Evolutionary conservation across 495 filamentous ascomycete genomes (phyloP).

Genomic region (Thermochaetoides thermophila): DNA sequence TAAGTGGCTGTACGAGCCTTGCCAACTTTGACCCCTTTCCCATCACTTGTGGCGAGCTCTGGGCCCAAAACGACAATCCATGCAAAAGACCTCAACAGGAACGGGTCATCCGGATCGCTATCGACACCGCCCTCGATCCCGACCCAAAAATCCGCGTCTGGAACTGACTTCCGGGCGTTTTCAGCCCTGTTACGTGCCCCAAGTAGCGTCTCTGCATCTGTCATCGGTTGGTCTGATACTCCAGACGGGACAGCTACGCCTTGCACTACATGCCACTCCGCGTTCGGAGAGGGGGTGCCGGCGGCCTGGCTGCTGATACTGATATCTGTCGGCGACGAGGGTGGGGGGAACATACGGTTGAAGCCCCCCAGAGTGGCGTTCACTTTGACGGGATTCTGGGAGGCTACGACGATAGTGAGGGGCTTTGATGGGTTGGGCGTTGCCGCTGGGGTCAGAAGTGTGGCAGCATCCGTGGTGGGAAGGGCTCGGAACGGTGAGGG

Average conservation of each 20-base stretch:
- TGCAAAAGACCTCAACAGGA: constrained; percentile 14
- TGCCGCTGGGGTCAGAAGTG: too few relatives aligned
- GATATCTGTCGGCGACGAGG: too few relatives aligned
- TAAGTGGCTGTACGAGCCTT: constrained; percentile 17
- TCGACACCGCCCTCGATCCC: constrained; percentile 18
- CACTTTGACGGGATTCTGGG: constrained; percentile 16
- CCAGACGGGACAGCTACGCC: constrained; percentile 17
- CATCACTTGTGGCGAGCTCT: too few relatives aligned
- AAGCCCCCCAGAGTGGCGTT: constrained; percentile 11
- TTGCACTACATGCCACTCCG: constrained; percentile 5
- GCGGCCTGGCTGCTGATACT: too few relatives aligned
- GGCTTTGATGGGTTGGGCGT: too few relatives aligned
- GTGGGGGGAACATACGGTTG: constrained; percentile 15
- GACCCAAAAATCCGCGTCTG: constrained; percentile 15
- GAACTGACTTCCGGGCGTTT: constrained; percentile 7
- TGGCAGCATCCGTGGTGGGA: too few relatives aligned
- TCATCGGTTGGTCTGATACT: constrained; percentile 16
- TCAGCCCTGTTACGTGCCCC: constrained; percentile 15
- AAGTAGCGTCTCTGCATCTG: constrained; percentile 12
- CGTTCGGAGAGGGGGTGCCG: too few relatives aligned
- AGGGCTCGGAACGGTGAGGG: too few relatives aligned
- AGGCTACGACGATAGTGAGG: constrained; percentile 11
- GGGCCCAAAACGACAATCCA: constrained; percentile 13
- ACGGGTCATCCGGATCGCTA: constrained; percentile 1
- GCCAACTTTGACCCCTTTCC: constrained; percentile 5